phyloP scores from a whole-genome alignment of 495 filamentous ascomycete species.

The Penicillium turbatum region DNA sequence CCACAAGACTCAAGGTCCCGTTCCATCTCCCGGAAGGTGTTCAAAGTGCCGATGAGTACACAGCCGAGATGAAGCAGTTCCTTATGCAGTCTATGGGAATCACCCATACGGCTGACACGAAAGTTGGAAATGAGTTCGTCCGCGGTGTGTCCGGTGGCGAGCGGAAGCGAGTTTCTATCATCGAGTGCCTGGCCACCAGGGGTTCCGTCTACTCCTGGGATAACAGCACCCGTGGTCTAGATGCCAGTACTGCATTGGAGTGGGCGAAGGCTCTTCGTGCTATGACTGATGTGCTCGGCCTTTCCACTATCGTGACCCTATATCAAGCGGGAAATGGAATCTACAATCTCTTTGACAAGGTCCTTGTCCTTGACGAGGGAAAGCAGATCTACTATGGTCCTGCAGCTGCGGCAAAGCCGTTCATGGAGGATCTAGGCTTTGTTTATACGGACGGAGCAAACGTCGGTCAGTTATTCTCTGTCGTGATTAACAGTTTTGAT shows the following conservation, averaged over 20 bases:
- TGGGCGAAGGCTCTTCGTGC: constrained; percentile 46
- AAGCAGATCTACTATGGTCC: constrained; percentile 59
- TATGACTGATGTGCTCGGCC: constrained; percentile 43
- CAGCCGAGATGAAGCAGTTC: constrained; percentile 55
- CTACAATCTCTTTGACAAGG: constrained; percentile 63
- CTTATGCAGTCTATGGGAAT: constrained; percentile 69
- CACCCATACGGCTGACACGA: constrained; percentile 70
- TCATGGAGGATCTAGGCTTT: constrained; percentile 64
- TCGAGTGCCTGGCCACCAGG: constrained; percentile 58
- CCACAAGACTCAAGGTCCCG: constrained; percentile 38
- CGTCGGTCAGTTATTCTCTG: constrained; percentile 1
- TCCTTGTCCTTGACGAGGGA: constrained; percentile 61
- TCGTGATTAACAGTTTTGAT: not conserved
- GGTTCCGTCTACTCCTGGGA: constrained; percentile 58
- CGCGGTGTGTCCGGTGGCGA: constrained; percentile 82
- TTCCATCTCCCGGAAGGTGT: constrained; percentile 27
- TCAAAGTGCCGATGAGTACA: constrained; percentile 47
- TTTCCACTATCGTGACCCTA: constrained; percentile 47
- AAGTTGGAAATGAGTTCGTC: constrained; percentile 75
- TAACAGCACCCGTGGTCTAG: constrained; percentile 57
- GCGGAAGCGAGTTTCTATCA: constrained; percentile 66
- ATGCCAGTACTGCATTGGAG: constrained; percentile 56
- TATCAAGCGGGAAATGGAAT: constrained; percentile 62
- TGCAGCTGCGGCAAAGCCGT: constrained; percentile 52
- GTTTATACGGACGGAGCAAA: constrained; percentile 51